Percentiles rank a stretch among this genome's conserved stretches.
These are phyloP conservation scores for Ogataea glucozyma DNA, from an alignment of 805 yeast genomes.

Conservation along the genomic window DNA sequence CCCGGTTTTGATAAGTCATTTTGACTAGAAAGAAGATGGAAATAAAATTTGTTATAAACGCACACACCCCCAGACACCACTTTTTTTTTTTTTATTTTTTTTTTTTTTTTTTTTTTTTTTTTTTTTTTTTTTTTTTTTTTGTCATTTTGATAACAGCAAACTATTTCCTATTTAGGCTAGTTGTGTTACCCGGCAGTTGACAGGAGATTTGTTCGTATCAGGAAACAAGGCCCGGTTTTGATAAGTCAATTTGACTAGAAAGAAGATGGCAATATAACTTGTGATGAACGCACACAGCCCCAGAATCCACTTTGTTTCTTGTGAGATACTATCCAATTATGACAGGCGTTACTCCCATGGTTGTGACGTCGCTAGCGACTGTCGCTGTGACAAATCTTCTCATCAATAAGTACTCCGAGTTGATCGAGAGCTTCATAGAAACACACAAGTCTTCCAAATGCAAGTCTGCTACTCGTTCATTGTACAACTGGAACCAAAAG, in stretches of 20 bases:
- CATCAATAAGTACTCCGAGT: slow-evolving; percentile 5
- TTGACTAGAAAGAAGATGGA: no score
- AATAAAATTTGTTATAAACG: no score
- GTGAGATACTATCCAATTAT: background rate
- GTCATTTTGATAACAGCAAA: background rate
- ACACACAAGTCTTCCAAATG: slow-evolving; percentile 10
- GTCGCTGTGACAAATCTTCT: slow-evolving; percentile 5
- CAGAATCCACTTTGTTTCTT: background rate
- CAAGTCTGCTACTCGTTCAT: slow-evolving; percentile 9
- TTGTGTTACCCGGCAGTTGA: slow-evolving; percentile 1
- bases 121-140: background rate
- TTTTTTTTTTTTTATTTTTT: no score
- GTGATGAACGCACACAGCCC: no score
- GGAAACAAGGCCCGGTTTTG: slow-evolving; percentile 4
- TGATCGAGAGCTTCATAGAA: slow-evolving; percentile 16
- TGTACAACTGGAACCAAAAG: slow-evolving; percentile 17
- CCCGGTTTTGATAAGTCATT: no score
- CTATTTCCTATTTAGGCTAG: slow-evolving; percentile 2
- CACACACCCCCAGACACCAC: no score
- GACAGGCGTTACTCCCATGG: slow-evolving; percentile 3
- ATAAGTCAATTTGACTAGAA: background rate
- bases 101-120: background rate
- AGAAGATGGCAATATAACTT: background rate
- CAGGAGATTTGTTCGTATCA: slow-evolving; percentile 2
- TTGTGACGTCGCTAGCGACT: slow-evolving; percentile 6